Conservation (phyloP, 2,329 filamentous ascomycete species). For the Plenodomus tracheiphilus region DNA sequence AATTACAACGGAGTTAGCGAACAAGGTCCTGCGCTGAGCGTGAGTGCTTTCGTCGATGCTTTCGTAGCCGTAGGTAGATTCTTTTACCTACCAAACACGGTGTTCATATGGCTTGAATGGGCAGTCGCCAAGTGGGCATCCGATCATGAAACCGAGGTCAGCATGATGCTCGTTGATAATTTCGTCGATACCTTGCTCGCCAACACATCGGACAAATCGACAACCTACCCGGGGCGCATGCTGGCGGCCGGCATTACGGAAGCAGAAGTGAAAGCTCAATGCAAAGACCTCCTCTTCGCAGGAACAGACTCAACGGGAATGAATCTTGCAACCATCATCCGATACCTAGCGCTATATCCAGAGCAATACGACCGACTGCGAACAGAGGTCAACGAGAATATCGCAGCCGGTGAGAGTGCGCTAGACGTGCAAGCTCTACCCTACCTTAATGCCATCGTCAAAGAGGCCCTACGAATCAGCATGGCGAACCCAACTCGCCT, state of each 20-base stretch:
- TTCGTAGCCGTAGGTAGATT: conserved; percentile 60
- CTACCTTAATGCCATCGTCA: conserved; percentile 52
- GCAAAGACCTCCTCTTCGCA: conserved; percentile 53
- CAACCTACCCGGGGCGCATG: conserved; percentile 55
- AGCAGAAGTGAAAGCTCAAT: conserved; percentile 54
- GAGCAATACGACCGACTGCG: conserved; percentile 23
- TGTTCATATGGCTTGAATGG: conserved; percentile 48
- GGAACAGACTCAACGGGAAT: conserved; percentile 35
- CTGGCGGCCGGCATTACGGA: conserved; percentile 49
- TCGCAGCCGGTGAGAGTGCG: conserved; percentile 7
- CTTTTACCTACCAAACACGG: conserved; percentile 54
- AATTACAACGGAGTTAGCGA: conserved; percentile 55
- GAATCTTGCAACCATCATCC: conserved; percentile 31
- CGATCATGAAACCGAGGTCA: conserved; percentile 38
- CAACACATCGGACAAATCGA: conserved; percentile 34
- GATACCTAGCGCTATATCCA: conserved; percentile 21
- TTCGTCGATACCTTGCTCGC: conserved; percentile 50
- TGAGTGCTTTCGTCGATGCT: conserved; percentile 57
- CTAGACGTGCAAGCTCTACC: conserved; percentile 39
- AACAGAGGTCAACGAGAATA: conserved; percentile 22
- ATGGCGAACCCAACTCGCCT: conserved; percentile 44
- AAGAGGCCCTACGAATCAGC: conserved; percentile 51
- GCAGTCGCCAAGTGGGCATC: conserved; percentile 39
- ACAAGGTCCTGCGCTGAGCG: conserved; percentile 37
- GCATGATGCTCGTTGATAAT: conserved; percentile 47